Evolutionary conservation across 441 rosid species (phyloP), one percentile per base, ranked within the genome.

Genomic region (Adansonia madagascariensis): DNA sequence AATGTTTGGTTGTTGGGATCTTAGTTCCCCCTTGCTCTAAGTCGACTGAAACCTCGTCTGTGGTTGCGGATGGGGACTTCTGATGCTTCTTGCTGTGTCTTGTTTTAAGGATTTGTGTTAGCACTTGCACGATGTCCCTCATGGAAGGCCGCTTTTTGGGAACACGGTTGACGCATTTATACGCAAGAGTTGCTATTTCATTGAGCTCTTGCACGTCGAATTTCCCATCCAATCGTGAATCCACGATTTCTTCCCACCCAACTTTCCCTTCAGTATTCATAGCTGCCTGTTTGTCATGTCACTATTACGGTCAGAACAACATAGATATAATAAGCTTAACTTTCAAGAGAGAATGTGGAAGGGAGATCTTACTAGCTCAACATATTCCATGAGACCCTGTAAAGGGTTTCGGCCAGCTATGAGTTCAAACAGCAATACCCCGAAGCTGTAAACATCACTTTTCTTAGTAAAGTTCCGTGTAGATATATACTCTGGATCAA

Each of bases 171-270:
- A 96, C 86, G 71, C 97, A 91, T 85, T 85, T 94, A 84, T 96
- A 96, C 0, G 98, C 99, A 46, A 94, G 89, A 70, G 90, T 84
- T 44, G 99, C 95, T 56, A 96, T 89, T 78, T 94, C 94, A 20
- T 96, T 91, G 78, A 94, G 90, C 85, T 94, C 99, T 82, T 86
- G 82, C 75, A 86, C 3, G 56, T 94, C 91, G 15, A 90, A 91
- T 69, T 81, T 89, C 27, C 98, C 97, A 10, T 91, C 98, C 50
- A 96, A 82, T 15, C 89, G 85, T 3, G 96, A 88, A 81, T 96
- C 98, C 71, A 81, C 95, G 4, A 96, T 90, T 90, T 96, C 99
- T 81, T 96, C 98, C 99, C 99, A 94, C 55, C 98, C 98, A 0
- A 84, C 91, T 79, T 89, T 91, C 17, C 92, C 98, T 41, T 91